Evolutionary conservation across 2,329 filamentous ascomycete species (phyloP).

Genomic region (Fusarium pininemorale): DNA sequence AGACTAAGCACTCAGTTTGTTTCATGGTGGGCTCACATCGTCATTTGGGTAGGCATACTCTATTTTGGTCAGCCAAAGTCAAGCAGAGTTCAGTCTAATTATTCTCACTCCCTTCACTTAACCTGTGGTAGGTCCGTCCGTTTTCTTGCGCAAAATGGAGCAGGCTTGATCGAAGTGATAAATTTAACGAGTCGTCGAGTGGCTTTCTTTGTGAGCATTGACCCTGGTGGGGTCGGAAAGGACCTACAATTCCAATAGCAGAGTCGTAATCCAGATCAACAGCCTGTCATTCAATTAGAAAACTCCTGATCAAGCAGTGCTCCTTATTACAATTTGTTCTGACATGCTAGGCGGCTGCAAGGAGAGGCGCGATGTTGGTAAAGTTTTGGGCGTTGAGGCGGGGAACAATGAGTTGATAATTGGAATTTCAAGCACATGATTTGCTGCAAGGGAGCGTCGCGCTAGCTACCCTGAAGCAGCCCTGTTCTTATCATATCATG

Average conservation of each 20-base stretch:
- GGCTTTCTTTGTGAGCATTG: neutral
- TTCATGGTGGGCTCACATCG: neutral
- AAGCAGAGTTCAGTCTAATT: rapidly evolving
- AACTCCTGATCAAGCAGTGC: rapidly evolving
- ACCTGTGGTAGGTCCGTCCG: conserved; percentile 20
- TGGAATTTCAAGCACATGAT: neutral
- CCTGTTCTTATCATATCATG: neutral
- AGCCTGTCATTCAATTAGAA: neutral
- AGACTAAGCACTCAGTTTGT: neutral
- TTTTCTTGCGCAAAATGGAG: conserved; percentile 21
- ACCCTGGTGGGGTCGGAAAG: neutral
- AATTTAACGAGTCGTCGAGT: conserved; percentile 15
- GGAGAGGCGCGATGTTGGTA: neutral
- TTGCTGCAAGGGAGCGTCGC: neutral
- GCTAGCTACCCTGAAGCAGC: neutral
- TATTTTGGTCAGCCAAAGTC: neutral
- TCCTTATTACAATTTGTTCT: conserved; percentile 1
- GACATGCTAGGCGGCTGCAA: neutral
- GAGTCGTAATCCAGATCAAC: conserved; percentile 19
- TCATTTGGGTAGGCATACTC: conserved; percentile 31
- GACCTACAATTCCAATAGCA: conserved; percentile 12
- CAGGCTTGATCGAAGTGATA: conserved; percentile 18
- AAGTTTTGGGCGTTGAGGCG: neutral
- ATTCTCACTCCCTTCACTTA: conserved; percentile 23
- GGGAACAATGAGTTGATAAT: neutral